phyloP scores from a whole-genome alignment of 768 basidiomycete genomes.

The Russula dissimulans region DNA sequence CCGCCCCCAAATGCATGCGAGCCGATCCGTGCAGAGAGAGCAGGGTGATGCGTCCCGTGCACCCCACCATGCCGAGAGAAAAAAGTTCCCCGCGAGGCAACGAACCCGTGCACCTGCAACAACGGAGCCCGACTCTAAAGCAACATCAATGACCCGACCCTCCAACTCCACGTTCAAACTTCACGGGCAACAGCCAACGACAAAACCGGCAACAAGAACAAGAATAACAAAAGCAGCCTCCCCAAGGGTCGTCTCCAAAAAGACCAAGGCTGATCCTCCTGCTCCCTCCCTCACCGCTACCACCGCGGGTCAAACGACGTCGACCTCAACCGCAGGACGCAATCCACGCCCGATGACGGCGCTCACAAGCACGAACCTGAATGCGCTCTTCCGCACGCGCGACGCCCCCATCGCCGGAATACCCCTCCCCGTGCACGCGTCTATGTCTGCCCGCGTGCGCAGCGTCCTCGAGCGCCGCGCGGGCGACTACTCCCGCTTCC shows the following conservation, averaged over 20 bases:
- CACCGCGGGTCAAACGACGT: not conserved
- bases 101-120: too few relatives aligned
- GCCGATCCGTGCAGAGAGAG: too few relatives aligned
- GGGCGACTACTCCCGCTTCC: slow-evolving; percentile 45
- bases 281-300: not conserved
- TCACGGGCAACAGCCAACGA: not conserved
- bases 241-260: not conserved
- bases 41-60: too few relatives aligned
- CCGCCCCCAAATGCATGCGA: too few relatives aligned
- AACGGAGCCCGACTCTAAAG: not conserved
- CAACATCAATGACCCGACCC: not conserved
- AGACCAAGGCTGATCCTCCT: not conserved
- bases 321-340: not conserved
- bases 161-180: not conserved
- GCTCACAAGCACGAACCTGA: slow-evolving; percentile 9
- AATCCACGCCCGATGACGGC: not conserved
- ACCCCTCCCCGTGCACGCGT: not conserved
- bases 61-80: too few relatives aligned
- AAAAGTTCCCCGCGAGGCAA: too few relatives aligned
- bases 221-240: not conserved
- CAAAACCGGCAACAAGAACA: too few relatives aligned
- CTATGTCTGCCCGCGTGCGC: slow-evolving; percentile 22
- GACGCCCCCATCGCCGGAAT: not conserved
- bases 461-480: slow-evolving; percentile 30
- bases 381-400: slow-evolving; percentile 11